Base-by-base conservation (phyloP, 2,329 filamentous ascomycete species). In the Neonectria coccinea region DNA sequence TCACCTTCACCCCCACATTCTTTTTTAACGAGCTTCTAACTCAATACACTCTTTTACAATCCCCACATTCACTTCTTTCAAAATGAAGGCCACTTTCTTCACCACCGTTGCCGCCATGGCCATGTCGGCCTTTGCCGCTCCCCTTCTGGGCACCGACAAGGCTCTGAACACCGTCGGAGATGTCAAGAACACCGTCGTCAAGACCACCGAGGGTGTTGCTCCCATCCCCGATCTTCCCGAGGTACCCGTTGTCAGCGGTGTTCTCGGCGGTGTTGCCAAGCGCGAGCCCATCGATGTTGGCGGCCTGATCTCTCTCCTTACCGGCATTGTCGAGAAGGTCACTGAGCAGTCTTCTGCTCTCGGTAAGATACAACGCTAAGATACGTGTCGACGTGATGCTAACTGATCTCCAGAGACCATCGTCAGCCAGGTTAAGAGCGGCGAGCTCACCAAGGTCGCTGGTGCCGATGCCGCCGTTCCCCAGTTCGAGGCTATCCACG, bases 1-100 rank as follows among this genome's bases (percentile, higher is more conserved):
- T 6, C 27, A 48, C 22, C 45, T 33, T 33, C 29, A 22, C 11
- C 18, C 18, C 44, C 12, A 14, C 44, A 29, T 12, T 48, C 11
- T 10, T 47, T 48, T 25, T 14, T 25, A 8, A 51, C 18, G 16
- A 50, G 12, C 18, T 27, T 33, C n/a, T 33, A 31, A n/a, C 27
- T 51, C 5, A 29, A 51, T 20, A 12, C 16, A 51, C 29, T 31
- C n/a, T 12, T 51, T 33, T 51, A 20, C 29, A n/a, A 39, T 10
- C 18, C 5, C 18, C n/a, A 33, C 4, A 5, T 10, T 33, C n/a
- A 33, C 7, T 31, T 51, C 27, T 51, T 20, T 51, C 29, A 51
- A 6, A 10, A 51, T 51, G 48, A 51, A 51, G 48, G 48, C 48
- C 29, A 27, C 48, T 51, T 51, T 51, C 29, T 51, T 51, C n/a